Base-by-base conservation (phyloP, 1,284 basidiomycete species). In the Apiotrichum gamsii region DNA sequence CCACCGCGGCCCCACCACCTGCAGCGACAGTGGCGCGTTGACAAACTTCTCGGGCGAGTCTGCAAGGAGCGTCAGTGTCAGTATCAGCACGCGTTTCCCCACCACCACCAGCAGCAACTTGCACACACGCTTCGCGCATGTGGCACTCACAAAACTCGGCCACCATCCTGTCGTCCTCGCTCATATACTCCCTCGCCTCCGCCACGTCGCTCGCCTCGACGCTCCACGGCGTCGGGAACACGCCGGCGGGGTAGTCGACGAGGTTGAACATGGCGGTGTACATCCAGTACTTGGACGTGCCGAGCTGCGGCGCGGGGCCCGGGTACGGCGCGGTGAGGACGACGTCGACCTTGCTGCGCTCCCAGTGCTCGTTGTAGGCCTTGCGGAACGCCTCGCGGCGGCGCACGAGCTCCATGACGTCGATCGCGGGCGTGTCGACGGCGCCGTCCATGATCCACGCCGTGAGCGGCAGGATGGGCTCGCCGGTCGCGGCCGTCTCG, bases 191-290 rank as follows among this genome's bases (percentile, higher is more conserved):
- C 15, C 20, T 23, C 2, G 16, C 48, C 31, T 63, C 64, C 13
- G 56, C 57, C 5, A 52, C 49, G 37, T 55, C 58, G 14, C 56
- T 80, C 40, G 62, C 24, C 14, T 40, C 20, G 16, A 47, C 45
- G 6, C 16, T 74, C 42, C 52, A 52, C 0, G 79, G 77, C 2
- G 82, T 81, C 0, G 86, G 86, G 51, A 88, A 76, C 6, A 78
- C 70, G 15, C 80, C 71, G 3, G 77, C 75, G 0, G 83, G 75
- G 57, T 81, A 84, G 61, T 87, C 84, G 24, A 85, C 74, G 6
- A 74, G 62, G 58, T 85, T 87, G 76, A 78, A 85, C 25, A 80
- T 48, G 62, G 74, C 72, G 0, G 84, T 84, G 56, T 83, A 84
- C 35, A 50, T 49, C 50, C 59, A 58, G 37, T 61, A 55, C 33